Evolutionary conservation across 306 rosid genomes (phyloP).

Genomic region (Vigna hirtella): DNA sequence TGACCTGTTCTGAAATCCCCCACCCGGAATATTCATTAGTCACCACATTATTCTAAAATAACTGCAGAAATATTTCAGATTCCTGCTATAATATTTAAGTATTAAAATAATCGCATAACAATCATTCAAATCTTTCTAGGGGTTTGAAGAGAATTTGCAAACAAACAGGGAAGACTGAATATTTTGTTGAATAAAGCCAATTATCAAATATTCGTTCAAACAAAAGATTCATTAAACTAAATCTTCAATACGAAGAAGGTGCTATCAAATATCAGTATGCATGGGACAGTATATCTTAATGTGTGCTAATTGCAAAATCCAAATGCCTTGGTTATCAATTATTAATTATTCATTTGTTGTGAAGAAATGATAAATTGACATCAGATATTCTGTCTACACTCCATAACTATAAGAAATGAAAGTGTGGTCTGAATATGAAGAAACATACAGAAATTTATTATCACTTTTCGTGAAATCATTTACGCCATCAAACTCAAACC

Average conservation of each 20-base stretch:
- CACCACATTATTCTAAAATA: not conserved
- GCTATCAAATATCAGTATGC: conserved; percentile 16
- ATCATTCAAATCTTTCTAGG: not conserved
- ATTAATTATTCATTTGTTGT: not conserved
- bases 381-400: conserved; percentile 1
- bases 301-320: not conserved
- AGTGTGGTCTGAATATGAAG: conserved; percentile 14
- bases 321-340: not conserved
- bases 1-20: not conserved
- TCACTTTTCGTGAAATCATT: conserved; percentile 8
- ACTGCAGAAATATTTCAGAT: not conserved
- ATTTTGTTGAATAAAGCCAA: not conserved
- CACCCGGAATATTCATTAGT: not conserved
- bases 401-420: conserved; percentile 10
- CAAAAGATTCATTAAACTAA: not conserved
- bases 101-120: conserved; percentile 21
- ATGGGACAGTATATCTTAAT: not conserved
- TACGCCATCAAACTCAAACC: conserved; percentile 13
- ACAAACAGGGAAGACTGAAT: not conserved
- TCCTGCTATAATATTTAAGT: conserved; percentile 1
- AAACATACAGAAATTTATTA: not conserved
- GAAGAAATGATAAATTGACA: not conserved
- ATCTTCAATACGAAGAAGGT: not conserved
- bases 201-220: not conserved
- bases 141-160: not conserved